These are phyloP conservation scores for Hevea brasiliensis DNA, from an alignment of 345 rosid species.

Conservation along the genomic window DNA sequence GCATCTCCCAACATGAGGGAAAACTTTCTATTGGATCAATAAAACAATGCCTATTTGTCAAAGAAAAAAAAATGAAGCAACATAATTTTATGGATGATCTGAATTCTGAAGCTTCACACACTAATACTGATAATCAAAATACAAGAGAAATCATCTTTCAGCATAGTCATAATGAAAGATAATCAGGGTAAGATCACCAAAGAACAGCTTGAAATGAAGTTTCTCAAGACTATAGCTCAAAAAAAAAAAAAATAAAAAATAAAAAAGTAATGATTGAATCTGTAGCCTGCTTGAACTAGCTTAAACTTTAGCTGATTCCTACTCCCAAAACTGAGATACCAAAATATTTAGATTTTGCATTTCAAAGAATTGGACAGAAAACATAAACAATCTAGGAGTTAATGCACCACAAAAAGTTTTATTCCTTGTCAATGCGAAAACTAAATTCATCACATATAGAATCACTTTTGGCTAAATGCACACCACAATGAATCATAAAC, in stretches of 20 bases:
- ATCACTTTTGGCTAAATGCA: constrained; percentile 39
- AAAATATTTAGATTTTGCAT: constrained; percentile 3
- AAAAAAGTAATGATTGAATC: neutral
- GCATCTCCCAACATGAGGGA: neutral
- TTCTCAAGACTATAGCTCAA: too few relatives aligned
- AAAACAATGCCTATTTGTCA: too few relatives aligned
- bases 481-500: constrained; percentile 56
- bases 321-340: neutral
- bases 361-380: constrained; percentile 5
- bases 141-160: neutral
- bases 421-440: constrained; percentile 47
- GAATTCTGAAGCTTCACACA: too few relatives aligned
- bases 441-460: constrained; percentile 47
- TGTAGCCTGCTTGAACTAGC: neutral
- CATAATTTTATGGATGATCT: too few relatives aligned
- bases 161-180: neutral
- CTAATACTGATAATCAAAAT: too few relatives aligned
- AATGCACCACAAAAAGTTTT: constrained; percentile 32
- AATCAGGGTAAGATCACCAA: neutral
- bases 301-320: neutral
- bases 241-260: neutral
- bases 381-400: neutral
- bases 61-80: too few relatives aligned
- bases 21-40: neutral
- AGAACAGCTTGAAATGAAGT: neutral